Evolutionary conservation across 1,284 basidiomycete genomes (phyloP).

Genomic region (Agaricales sp.): DNA sequence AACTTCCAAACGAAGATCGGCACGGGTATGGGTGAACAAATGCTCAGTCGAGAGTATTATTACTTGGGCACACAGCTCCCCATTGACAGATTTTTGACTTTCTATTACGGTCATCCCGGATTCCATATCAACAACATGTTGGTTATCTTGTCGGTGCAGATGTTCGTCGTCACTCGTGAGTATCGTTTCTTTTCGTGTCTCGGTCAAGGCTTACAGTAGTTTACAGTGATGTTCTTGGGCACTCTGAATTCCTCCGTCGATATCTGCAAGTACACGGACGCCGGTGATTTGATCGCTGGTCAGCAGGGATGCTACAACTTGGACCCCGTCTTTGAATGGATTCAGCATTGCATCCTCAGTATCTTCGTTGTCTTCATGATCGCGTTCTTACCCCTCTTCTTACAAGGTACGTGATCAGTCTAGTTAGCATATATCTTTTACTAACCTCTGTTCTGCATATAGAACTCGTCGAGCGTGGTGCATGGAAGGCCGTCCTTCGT

Average conservation of each 20-base stretch:
- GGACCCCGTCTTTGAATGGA: conserved; percentile 85
- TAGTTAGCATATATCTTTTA: not conserved
- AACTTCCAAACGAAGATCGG: conserved; percentile 99
- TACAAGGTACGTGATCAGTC: conserved; percentile 61
- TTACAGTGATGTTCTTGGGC: conserved; percentile 80
- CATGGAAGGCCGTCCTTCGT: conserved; percentile 79
- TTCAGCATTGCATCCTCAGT: conserved; percentile 88
- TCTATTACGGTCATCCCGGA: conserved; percentile 99
- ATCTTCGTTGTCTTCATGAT: conserved; percentile 98
- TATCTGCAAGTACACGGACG: conserved; percentile 69
- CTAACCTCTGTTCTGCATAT: conserved; percentile 9
- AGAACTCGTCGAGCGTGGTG: conserved; percentile 92
- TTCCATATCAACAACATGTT: conserved; percentile 99
- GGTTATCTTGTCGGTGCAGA: conserved; percentile 88
- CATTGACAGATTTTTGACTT: conserved; percentile 96
- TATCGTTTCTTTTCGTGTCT: conserved; percentile 13
- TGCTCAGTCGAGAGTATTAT: conserved; percentile 98
- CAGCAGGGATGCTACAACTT: conserved; percentile 90
- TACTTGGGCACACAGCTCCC: conserved; percentile 98
- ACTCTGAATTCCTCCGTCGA: conserved; percentile 74
- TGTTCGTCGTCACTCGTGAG: conserved; percentile 81
- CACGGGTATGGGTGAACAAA: conserved; percentile 99
- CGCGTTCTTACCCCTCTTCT: conserved; percentile 84
- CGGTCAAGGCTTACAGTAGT: conserved; percentile 10
- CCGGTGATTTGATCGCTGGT: conserved; percentile 62